Percentiles rank a stretch among this genome's conserved stretches.
Evolutionary conservation across 148 eudicot genomes (phyloP).

Genomic region (Fallopia convolvulus): DNA sequence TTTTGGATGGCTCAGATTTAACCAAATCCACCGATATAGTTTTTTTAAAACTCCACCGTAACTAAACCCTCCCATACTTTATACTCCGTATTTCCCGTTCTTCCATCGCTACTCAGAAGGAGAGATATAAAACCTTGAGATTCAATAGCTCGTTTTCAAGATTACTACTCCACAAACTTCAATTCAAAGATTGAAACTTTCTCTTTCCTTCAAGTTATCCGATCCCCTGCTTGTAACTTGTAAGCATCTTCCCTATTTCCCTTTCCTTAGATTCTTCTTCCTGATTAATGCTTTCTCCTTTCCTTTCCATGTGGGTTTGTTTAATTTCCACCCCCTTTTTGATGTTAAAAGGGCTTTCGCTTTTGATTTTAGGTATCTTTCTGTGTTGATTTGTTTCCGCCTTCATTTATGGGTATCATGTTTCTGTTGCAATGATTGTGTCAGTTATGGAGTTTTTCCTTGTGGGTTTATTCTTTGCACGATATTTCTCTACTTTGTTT

Average conservation of each 20-base stretch:
- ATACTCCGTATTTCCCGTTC: neutral
- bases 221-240: constrained; percentile 9
- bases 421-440: neutral
- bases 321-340: neutral
- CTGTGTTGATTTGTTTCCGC: neutral
- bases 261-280: neutral
- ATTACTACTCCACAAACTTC: neutral
- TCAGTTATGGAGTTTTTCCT: constrained; percentile 1
- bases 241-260: constrained; percentile 1
- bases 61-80: neutral
- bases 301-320: constrained; percentile 9
- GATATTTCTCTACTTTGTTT: neutral
- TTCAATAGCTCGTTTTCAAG: neutral
- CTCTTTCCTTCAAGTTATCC: constrained; percentile 10
- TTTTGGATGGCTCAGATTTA: too few relatives aligned
- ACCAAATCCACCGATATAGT: too few relatives aligned
- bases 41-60: too few relatives aligned
- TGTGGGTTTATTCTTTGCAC: neutral
- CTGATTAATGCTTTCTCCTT: neutral
- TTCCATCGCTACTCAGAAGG: neutral
- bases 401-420: neutral
- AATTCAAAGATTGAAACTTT: neutral
- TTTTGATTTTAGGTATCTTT: constrained; percentile 1
- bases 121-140: neutral
- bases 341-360: neutral